Base-by-base conservation (phyloP, 1,284 basidiomycete genomes). In the Phylloboletellus chloephorus region DNA sequence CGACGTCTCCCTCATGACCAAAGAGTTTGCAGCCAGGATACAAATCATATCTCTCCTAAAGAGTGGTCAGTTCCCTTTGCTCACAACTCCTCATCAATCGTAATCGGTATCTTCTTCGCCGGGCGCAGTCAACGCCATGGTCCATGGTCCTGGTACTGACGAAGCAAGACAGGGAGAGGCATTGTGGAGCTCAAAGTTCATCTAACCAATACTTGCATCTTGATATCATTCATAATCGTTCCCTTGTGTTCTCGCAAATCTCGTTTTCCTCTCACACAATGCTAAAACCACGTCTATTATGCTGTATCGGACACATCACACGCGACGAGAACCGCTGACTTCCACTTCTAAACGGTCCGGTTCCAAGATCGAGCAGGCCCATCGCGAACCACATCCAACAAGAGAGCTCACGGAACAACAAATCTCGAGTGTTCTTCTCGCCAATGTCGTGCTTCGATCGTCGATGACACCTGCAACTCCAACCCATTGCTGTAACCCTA, bases 21-120 rank as follows among this genome's bases (percentile, higher is more conserved):
- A 64, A 48, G 68, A 73, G 36, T 73, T 73, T 51, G 70, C 70
- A 9, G 58, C 70, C 22, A 68, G 65, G 50, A 72, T 74, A 50
- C 71, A 72, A 41, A 71, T 74, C 35, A 73, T 75, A 37, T 70
- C 73, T 5, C 64, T 64, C 24, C 56, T 72, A 47, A 74, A 76
- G 52, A 65, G 63, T 29, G 65, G 72, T 73, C 48, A 61, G 68
- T 51, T 31, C 15, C 5, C 21, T 22, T 31, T 11, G 4, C 25
- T 35, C 15, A 22, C 7, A n/a, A 4, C 8, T 7, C 0, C 8
- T 28, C 10, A 13, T 13, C 28, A 7, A n/a, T 25, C 8, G 28
- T 51, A 10, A 41, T 31, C 22, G 22, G 9, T 10, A 28, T 35
- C 31, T 36, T 39, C 43, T 37, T 45, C 37, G 45, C 23, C 41